Evolutionary conservation across 2,329 filamentous ascomycete genomes (phyloP), one percentile per base, ranked within the genome.

Genomic region (Cladosporium sp.): DNA sequence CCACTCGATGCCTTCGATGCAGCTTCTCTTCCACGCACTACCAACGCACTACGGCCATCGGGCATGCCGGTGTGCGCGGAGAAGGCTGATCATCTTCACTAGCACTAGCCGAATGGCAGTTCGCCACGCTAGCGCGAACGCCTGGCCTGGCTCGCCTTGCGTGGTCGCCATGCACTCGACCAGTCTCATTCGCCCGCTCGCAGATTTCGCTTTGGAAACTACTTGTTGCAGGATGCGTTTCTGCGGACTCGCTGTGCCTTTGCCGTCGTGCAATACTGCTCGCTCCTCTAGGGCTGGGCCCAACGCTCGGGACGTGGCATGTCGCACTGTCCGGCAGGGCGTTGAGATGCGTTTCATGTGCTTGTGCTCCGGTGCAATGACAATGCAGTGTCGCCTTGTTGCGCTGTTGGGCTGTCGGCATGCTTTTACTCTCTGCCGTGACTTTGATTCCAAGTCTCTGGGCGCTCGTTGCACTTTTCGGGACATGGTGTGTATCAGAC

Each of bases 261-360:
- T 45, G 28, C 28, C 24, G 42, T 45, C 22, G 42, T 19, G 42
- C 42, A 45, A 25, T 22, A 32, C 28, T 32, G 28, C 28, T 32
- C 28, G 28, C 28, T 32, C 28, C 28, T 32, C 8, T 10, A 19
- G 36, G 36, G 15, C 36, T 39, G 28, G 19, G 45, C 28, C 25
- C 45, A 34, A 35, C 28, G 52, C 52, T 55, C 52, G 52, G 52
- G 52, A 36, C 52, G 52, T 47, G 52, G 52, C 52, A 55, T 13
- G 52, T 55, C 20, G 52, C 40, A 47, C 52, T 55, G 52, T 36
- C 28, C n/a, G 32, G 17, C n/a, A 37, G 32, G 50, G 40, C 40
- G 42, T 47, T 15, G 32, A 36, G 12, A 34, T 45, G 50, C 49
- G 52, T 55, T 55, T 55, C 52, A 55, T 24, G 12, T 20, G 8